phyloP scores from a whole-genome alignment of 2,329 filamentous ascomycete genomes.

The Zarea fungicola region DNA sequence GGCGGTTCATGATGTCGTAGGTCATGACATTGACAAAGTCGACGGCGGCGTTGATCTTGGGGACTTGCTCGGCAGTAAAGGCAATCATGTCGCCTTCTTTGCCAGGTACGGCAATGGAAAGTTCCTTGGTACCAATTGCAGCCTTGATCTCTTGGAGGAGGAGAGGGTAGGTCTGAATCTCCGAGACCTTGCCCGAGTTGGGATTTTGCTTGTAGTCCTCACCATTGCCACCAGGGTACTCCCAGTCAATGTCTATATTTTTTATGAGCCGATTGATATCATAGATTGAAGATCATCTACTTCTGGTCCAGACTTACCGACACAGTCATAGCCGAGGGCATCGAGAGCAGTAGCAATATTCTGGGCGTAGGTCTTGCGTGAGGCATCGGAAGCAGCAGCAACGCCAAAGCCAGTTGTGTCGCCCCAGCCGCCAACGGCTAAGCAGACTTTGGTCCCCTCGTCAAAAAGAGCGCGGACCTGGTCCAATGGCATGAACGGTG shows the following conservation, averaged over 20 bases:
- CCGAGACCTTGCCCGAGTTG: constrained; percentile 52
- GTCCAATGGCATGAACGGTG: constrained; percentile 48
- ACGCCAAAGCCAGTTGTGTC: constrained; percentile 52
- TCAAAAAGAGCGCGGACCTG: constrained; percentile 49
- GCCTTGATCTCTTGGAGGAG: constrained; percentile 54
- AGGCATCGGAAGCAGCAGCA: constrained; percentile 42
- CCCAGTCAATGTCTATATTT: constrained; percentile 61
- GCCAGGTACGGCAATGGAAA: constrained; percentile 64
- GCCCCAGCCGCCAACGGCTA: constrained; percentile 63
- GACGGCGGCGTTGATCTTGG: constrained; percentile 52
- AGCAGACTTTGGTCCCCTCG: constrained; percentile 51
- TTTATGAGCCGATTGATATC: constrained; percentile 3
- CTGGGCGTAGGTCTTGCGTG: constrained; percentile 47
- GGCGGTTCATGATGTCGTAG: constrained; percentile 69
- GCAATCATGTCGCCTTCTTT: constrained; percentile 61
- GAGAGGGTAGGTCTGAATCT: constrained; percentile 58
- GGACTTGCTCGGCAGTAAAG: constrained; percentile 52
- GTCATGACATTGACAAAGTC: constrained; percentile 69
- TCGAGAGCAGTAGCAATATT: constrained; percentile 52
- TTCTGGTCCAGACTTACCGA: constrained; percentile 40
- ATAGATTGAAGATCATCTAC: neutral
- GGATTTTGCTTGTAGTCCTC: constrained; percentile 60
- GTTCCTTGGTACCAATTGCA: constrained; percentile 53
- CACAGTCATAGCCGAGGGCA: constrained; percentile 54
- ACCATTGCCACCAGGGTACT: constrained; percentile 58